Conservation (phyloP, 2,329 filamentous ascomycete species). For the Chaetomiaceae sp. region DNA sequence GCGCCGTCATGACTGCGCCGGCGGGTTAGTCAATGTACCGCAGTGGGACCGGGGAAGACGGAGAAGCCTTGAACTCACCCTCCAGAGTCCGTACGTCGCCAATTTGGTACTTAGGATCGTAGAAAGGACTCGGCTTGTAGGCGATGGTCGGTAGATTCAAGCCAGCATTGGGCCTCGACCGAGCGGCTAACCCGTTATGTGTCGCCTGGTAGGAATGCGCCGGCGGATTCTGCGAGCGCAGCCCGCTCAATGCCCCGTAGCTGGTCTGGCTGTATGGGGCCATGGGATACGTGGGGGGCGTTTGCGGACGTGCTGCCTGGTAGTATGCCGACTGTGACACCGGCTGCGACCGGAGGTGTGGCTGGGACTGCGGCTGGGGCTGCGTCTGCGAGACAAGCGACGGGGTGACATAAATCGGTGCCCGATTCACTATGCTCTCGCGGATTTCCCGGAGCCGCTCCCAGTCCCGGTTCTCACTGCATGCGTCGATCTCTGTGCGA, state of each 20-base stretch:
- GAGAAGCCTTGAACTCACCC: slow-evolving; percentile 44
- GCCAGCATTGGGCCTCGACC: not conserved
- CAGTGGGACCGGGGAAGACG: not conserved
- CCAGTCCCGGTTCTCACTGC: slow-evolving; percentile 32
- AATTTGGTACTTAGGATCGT: slow-evolving; percentile 60
- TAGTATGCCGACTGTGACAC: slow-evolving; percentile 8
- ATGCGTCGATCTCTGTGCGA: slow-evolving; percentile 39
- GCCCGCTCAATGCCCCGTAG: slow-evolving; percentile 7
- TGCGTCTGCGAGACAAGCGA: slow-evolving; percentile 3
- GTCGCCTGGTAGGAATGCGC: not conserved
- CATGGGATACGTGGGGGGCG: slow-evolving; percentile 14
- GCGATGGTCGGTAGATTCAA: slow-evolving; percentile 20
- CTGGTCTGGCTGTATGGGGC: slow-evolving; percentile 2
- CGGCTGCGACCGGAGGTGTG: slow-evolving; percentile 4
- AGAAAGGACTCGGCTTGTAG: slow-evolving; percentile 79
- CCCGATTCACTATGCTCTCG: slow-evolving; percentile 33
- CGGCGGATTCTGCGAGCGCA: slow-evolving; percentile 1
- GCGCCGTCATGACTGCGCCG: slow-evolving; percentile 49
- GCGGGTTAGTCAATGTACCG: slow-evolving; percentile 17
- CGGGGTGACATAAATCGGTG: slow-evolving; percentile 25
- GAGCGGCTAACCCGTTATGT: not conserved
- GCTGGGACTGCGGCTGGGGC: not conserved
- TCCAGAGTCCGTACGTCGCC: slow-evolving; percentile 63
- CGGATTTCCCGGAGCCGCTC: slow-evolving; percentile 39
- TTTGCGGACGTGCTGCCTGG: not conserved